Evolutionary conservation across 2,329 filamentous ascomycete genomes (phyloP).

Genomic region (Mycosphaerella sp.): DNA sequence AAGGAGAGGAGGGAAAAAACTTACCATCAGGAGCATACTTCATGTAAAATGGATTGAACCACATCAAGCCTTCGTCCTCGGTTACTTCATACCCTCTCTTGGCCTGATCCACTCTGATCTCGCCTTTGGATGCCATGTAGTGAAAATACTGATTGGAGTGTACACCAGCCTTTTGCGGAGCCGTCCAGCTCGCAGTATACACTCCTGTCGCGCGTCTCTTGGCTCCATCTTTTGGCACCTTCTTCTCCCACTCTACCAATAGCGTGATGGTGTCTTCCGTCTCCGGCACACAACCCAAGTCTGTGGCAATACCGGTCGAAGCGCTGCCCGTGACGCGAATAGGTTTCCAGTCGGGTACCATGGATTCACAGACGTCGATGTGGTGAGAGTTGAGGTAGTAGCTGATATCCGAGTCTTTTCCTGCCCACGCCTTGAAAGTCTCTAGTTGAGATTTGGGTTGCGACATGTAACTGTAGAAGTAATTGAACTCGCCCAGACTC

Average conservation of each 20-base stretch:
- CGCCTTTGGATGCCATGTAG: slow-evolving; percentile 77
- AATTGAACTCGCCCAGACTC: slow-evolving; percentile 84
- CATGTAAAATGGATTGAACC: slow-evolving; percentile 66
- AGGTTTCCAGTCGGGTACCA: slow-evolving; percentile 71
- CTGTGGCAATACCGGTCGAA: slow-evolving; percentile 70
- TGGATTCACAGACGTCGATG: slow-evolving; percentile 85
- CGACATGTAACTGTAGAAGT: slow-evolving; percentile 96
- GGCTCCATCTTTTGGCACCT: slow-evolving; percentile 46
- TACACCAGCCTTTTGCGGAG: slow-evolving; percentile 86
- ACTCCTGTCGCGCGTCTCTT: slow-evolving; percentile 74
- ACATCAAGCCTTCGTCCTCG: slow-evolving; percentile 70
- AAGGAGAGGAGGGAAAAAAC: slow-evolving; percentile 23
- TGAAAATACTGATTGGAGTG: slow-evolving; percentile 98
- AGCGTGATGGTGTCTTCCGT: slow-evolving; percentile 94
- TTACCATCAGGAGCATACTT: slow-evolving; percentile 34
- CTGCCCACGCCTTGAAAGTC: slow-evolving; percentile 93
- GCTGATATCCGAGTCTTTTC: slow-evolving; percentile 84
- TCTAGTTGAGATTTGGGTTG: slow-evolving; percentile 87
- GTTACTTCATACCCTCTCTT: slow-evolving; percentile 93
- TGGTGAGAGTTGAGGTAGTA: slow-evolving; percentile 97
- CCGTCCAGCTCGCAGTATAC: slow-evolving; percentile 92
- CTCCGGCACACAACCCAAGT: slow-evolving; percentile 67
- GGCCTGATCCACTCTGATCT: slow-evolving; percentile 85
- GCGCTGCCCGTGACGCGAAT: slow-evolving; percentile 72
- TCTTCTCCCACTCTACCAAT: slow-evolving; percentile 80